Evolutionary conservation across 805 yeast species (phyloP).

Genomic region (Wickerhamiella spandovensis): DNA sequence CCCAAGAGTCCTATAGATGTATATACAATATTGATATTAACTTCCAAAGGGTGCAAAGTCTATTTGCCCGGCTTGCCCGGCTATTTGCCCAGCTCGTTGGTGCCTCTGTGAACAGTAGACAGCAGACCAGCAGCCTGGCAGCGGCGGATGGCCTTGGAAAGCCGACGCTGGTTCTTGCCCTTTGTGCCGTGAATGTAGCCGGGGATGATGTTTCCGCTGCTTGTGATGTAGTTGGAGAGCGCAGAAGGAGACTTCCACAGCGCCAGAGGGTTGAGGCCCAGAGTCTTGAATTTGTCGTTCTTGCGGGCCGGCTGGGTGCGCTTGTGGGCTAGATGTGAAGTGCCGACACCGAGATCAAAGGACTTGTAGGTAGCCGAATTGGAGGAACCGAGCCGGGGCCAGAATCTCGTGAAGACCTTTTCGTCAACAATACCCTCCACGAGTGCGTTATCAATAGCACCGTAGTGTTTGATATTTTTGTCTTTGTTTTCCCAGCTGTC

Average conservation of each 20-base stretch:
- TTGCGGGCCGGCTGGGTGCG: background rate
- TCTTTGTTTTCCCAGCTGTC: background rate
- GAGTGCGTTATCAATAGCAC: background rate
- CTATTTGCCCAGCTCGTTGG: background rate
- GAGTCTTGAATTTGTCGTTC: constrained; percentile 14
- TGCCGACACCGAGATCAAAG: background rate
- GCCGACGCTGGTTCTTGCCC: constrained; percentile 50
- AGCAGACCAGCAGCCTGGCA: constrained; percentile 70
- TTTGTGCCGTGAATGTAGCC: constrained; percentile 58
- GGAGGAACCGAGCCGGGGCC: background rate
- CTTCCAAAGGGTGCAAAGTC: too few relatives aligned
- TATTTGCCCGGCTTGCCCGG: background rate
- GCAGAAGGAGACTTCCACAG: constrained; percentile 60
- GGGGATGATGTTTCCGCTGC: constrained; percentile 66
- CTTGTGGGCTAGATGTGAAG: background rate
- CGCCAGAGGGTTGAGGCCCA: constrained; percentile 43
- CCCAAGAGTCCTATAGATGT: background rate
- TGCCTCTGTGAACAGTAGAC: constrained; percentile 44
- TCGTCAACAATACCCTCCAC: background rate
- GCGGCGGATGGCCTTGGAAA: constrained; percentile 67
- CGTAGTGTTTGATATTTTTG: background rate
- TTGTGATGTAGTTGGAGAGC: constrained; percentile 49
- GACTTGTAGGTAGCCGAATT: background rate
- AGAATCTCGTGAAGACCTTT: background rate
- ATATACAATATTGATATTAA: background rate